These are phyloP conservation scores for Alternaria gansuensis DNA, from an alignment of 2,329 filamentous ascomycete species.

Conservation along the genomic window DNA sequence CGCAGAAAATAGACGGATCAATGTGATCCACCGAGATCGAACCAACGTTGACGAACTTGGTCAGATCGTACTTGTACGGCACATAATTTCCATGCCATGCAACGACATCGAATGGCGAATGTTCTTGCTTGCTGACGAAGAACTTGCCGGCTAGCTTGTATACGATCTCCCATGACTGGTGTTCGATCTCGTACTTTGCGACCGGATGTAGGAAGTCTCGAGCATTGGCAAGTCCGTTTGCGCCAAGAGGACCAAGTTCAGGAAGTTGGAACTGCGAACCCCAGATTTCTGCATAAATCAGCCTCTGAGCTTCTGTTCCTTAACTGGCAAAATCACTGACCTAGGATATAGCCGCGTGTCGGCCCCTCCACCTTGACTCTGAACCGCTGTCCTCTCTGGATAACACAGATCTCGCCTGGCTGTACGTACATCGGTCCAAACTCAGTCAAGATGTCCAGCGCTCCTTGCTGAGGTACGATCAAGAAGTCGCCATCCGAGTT, in stretches of 20 bases:
- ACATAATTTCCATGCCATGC: conserved; percentile 80
- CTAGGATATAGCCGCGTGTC: conserved; percentile 76
- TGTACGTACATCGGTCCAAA: conserved; percentile 77
- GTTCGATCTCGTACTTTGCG: conserved; percentile 67
- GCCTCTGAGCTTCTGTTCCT: neutral
- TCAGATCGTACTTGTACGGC: conserved; percentile 83
- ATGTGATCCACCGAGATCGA: conserved; percentile 79
- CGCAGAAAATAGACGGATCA: conserved; percentile 79
- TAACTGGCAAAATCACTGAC: conserved; percentile 15
- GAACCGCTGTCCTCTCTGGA: conserved; percentile 78
- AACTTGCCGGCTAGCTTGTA: conserved; percentile 70
- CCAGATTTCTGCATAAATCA: conserved; percentile 47
- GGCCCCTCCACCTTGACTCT: conserved; percentile 72
- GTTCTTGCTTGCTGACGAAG: conserved; percentile 71
- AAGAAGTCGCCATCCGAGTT: conserved; percentile 76
- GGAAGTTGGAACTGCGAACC: conserved; percentile 52
- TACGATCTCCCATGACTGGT: conserved; percentile 54
- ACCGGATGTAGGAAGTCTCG: conserved; percentile 77
- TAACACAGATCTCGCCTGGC: conserved; percentile 79
- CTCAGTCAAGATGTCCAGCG: conserved; percentile 79
- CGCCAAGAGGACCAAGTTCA: conserved; percentile 52
- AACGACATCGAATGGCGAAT: conserved; percentile 80
- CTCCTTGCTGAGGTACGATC: conserved; percentile 77
- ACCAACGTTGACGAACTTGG: conserved; percentile 78
- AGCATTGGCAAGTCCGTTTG: conserved; percentile 53